Base-by-base conservation (phyloP, 208 protist species). In the Leishmania amazonensis region DNA sequence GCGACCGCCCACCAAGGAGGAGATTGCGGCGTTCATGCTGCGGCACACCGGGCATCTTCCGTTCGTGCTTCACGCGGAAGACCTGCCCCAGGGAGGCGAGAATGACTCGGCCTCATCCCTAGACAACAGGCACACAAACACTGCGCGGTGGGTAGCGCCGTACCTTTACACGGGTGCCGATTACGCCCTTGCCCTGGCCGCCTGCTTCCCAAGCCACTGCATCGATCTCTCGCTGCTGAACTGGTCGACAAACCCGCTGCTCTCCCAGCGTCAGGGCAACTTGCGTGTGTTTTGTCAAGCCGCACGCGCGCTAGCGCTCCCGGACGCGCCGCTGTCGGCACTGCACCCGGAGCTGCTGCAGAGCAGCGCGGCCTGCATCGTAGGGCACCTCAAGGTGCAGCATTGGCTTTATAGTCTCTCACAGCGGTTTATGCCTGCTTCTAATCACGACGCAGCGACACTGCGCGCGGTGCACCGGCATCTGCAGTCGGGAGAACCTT, bases 161-260 rank as follows among this genome's bases (percentile, higher is more conserved):
- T 96, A 92, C 74, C 84, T 87, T 35, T 96, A 92, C 82, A 89
- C 78, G 1, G 93, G 93, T 17, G 91, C 85, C 47, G 93, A 96
- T 78, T 96, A 96, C 78, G 84, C 88, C 5, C 84, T 96, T 28
- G 90, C 89, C 17, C 85, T 96, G 45, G 78, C 88, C 78, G 88
- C 91, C 49, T 90, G 87, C 76, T 90, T 94, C 67, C 93, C 91
- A 24, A 85, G 38, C 67, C 80, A 75, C 15, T 89, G 86, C 83
- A 83, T 96, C 35, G 88, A 94, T 76, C 85, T 95, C 51, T 75
- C 89, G 8, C 53, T 62, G 9, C 81, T 95, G 35, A 89, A 85
- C 71, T 96, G 93, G 91, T 93, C 91, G 7, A 65, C 80, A 15
- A 58, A 42, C 11, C 91, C 91, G 53, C 83, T 95, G 35, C 64